These are phyloP conservation scores for Russula ochroleuca DNA, from an alignment of 768 basidiomycete genomes.

Conservation along the genomic window DNA sequence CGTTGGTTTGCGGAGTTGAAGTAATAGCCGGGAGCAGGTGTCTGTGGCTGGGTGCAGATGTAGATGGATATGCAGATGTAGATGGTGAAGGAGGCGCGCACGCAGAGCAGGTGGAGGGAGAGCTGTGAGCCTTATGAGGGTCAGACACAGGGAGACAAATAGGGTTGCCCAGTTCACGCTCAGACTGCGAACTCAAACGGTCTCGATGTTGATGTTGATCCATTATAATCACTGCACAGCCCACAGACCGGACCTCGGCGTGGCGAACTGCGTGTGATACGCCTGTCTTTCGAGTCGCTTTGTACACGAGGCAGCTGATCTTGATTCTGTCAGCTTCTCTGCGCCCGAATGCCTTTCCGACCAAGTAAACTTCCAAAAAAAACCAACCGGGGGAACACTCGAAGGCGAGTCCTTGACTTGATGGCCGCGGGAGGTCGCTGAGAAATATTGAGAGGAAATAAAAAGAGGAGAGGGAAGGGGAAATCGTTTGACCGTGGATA, in stretches of 20 bases:
- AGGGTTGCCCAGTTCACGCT: conserved; percentile 8
- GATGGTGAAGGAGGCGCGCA: conserved; percentile 9
- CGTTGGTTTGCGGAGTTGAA: conserved; percentile 25
- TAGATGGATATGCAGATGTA: conserved; percentile 12
- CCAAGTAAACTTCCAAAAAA: neutral
- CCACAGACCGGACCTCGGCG: conserved; percentile 18
- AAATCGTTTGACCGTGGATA: neutral
- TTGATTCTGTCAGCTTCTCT: conserved; percentile 14
- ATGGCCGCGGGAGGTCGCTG: neutral
- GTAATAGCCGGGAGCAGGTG: conserved; percentile 13
- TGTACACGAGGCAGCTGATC: conserved; percentile 22
- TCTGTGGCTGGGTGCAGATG: conserved; percentile 9
- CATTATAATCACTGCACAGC: conserved; percentile 19
- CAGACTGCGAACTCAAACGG: conserved; percentile 26
- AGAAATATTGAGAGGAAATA: neutral
- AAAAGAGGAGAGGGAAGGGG: neutral
- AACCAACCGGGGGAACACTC: neutral
- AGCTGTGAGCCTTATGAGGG: conserved; percentile 21
- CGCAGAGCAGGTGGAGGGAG: neutral
- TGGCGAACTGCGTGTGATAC: conserved; percentile 19
- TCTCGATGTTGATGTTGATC: conserved; percentile 21
- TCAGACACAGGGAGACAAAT: neutral
- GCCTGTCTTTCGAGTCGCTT: conserved; percentile 19
- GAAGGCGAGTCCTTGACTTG: neutral
- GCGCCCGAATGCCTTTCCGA: conserved; percentile 4